Evolutionary conservation across 1,284 basidiomycete genomes (phyloP).

Genomic region (Uromyces viciae-fabae): DNA sequence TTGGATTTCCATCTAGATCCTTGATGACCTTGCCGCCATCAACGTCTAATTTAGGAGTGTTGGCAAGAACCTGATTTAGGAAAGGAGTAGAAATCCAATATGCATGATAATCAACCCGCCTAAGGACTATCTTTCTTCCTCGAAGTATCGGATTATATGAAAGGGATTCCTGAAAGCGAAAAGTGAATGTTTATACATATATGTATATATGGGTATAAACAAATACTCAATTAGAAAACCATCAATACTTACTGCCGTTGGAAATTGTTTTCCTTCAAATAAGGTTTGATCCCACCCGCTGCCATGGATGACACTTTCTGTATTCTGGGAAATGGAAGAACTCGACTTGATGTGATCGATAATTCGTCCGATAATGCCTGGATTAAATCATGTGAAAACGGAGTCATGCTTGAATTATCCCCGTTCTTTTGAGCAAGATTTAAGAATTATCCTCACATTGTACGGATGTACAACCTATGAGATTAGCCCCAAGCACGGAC

Average conservation of each 20-base stretch:
- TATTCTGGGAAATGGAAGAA: constrained; percentile 46
- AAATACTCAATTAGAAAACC: background rate
- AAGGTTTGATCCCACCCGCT: constrained; percentile 52
- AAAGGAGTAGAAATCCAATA: constrained; percentile 50
- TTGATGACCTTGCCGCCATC: constrained; percentile 50
- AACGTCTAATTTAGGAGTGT: constrained; percentile 17
- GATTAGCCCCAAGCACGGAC: constrained; percentile 49
- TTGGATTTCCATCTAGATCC: constrained; percentile 47
- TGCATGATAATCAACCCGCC: constrained; percentile 52
- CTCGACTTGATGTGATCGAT: constrained; percentile 47
- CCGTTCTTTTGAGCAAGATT: background rate
- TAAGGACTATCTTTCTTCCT: constrained; percentile 48
- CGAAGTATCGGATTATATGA: constrained; percentile 42
- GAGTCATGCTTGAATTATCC: background rate
- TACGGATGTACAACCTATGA: constrained; percentile 49
- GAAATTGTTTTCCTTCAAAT: constrained; percentile 49
- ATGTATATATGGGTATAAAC: background rate
- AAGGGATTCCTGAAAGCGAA: constrained; percentile 45
- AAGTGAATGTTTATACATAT: background rate
- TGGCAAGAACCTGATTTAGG: constrained; percentile 46
- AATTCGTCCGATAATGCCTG: constrained; percentile 48
- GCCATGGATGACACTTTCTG: constrained; percentile 48
- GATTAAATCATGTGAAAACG: too few species aligned
- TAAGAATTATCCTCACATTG: constrained; percentile 18
- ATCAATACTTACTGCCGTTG: constrained; percentile 45